Percentiles rank a stretch among this genome's conserved stretches.
phyloP scores from a whole-genome alignment of 2,329 filamentous ascomycete genomes.

The Calycina marina region DNA sequence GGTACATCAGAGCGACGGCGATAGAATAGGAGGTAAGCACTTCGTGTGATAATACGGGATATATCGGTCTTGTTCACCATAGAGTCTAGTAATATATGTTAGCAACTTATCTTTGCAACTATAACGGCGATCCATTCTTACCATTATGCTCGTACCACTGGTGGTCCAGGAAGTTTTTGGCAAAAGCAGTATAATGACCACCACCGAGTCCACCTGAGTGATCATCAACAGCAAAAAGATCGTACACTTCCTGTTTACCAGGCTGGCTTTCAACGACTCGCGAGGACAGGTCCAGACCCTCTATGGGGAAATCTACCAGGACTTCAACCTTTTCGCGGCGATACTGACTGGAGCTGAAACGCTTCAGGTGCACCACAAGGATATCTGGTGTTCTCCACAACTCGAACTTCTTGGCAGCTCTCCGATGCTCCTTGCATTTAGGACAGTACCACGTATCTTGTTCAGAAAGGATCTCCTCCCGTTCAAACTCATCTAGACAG shows the following conservation, averaged over 20 bases:
- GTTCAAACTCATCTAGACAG: constrained; percentile 88
- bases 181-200: constrained; percentile 90
- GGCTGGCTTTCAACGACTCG: constrained; percentile 69
- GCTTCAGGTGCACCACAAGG: constrained; percentile 85
- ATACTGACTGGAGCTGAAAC: constrained; percentile 73
- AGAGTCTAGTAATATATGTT: constrained; percentile 50
- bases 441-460: constrained; percentile 98
- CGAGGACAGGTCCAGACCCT: constrained; percentile 67
- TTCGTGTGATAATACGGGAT: constrained; percentile 50
- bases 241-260: constrained; percentile 74
- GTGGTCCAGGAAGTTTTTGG: constrained; percentile 78
- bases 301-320: constrained; percentile 78
- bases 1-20: constrained; percentile 64
- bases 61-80: constrained; percentile 49
- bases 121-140: constrained; percentile 29
- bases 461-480: constrained; percentile 83
- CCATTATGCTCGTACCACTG: constrained; percentile 97
- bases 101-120: constrained; percentile 21
- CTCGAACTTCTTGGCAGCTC: constrained; percentile 91
- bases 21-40: constrained; percentile 92
- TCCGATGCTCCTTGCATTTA: constrained; percentile 82
- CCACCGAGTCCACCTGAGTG: constrained; percentile 89
- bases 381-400: constrained; percentile 96
- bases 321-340: constrained; percentile 87
- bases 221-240: constrained; percentile 90